Percentiles rank a stretch among this genome's conserved stretches.
phyloP scores from a whole-genome alignment of 306 rosid species.

The Corylus heterophylla region DNA sequence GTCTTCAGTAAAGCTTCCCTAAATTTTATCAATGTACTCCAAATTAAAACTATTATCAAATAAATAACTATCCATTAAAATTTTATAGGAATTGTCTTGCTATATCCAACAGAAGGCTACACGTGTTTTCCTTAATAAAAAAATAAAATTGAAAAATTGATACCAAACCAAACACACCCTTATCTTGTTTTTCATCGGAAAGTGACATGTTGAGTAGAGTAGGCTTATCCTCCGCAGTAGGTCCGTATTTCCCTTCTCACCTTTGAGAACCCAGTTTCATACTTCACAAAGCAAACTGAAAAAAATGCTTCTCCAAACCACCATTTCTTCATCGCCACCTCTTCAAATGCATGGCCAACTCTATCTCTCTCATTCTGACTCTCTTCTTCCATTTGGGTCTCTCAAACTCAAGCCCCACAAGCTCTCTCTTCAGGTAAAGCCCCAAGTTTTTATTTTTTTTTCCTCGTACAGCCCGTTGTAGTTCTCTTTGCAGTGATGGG shows the following conservation, averaged over 20 bases:
- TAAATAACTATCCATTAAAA: too few relatives aligned
- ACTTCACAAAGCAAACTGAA: not conserved
- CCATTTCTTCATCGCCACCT: not conserved
- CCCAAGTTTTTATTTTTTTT: not conserved
- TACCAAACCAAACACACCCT: too few relatives aligned
- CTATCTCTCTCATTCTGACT: slow-evolving; percentile 2
- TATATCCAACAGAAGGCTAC: too few relatives aligned
- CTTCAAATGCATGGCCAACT: not conserved
- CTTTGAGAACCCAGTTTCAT: not conserved
- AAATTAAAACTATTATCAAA: too few relatives aligned
- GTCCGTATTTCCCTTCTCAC: not conserved
- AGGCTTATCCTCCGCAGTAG: not conserved
- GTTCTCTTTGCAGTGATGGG: not conserved
- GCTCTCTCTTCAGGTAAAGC: slow-evolving; percentile 23
- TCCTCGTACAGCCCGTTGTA: too few relatives aligned
- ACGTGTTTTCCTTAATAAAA: too few relatives aligned
- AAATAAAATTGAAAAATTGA: too few relatives aligned
- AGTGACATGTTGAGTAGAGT: not conserved
- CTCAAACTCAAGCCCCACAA: slow-evolving; percentile 21
- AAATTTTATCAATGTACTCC: too few relatives aligned
- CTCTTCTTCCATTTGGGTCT: slow-evolving; percentile 11
- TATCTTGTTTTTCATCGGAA: not conserved
- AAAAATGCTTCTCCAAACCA: slow-evolving; percentile 15
- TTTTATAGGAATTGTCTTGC: too few relatives aligned
- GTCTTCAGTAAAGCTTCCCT: too few relatives aligned